These are phyloP conservation scores for Penicillium sp. DNA, from an alignment of 2,329 filamentous ascomycete genomes.

Conservation along the genomic window DNA sequence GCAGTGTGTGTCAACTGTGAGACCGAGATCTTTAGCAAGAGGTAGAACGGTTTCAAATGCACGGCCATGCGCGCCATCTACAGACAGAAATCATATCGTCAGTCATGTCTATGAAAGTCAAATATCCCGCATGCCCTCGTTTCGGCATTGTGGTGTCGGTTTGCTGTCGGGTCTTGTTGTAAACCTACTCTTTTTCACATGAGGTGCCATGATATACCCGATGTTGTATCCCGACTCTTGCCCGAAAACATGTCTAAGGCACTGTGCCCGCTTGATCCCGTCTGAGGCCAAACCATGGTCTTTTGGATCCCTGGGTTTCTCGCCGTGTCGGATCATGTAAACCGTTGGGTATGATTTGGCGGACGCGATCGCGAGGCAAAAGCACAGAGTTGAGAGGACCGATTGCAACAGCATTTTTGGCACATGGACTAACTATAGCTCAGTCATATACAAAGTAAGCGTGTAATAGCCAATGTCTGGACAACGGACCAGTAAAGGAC, in stretches of 20 bases:
- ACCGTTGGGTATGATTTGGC: conserved; percentile 21
- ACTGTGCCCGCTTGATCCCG: conserved; percentile 27
- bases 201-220: conserved; percentile 29
- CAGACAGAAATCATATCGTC: background rate
- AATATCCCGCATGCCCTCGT: background rate
- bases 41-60: conserved; percentile 26
- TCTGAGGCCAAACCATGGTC: conserved; percentile 26
- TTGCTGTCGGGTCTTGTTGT: background rate
- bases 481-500: background rate
- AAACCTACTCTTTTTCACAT: conserved; percentile 22
- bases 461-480: background rate
- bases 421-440: background rate
- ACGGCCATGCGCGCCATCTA: conserved; percentile 20
- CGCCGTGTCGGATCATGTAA: conserved; percentile 33
- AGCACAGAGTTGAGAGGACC: background rate
- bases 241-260: conserved; percentile 28
- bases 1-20: conserved; percentile 28
- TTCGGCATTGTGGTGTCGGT: background rate
- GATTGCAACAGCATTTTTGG: conserved; percentile 3
- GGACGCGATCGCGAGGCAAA: background rate
- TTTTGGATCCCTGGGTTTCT: conserved; percentile 24
- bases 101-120: background rate
- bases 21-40: conserved; percentile 27
- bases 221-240: conserved; percentile 25
- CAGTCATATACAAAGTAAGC: background rate